A percentile compares a stretch with the other conserved stretches of the same genome.
Conservation (phyloP, 192 early-diverging fungal genomes). For the Powellomyces hirtus region DNA sequence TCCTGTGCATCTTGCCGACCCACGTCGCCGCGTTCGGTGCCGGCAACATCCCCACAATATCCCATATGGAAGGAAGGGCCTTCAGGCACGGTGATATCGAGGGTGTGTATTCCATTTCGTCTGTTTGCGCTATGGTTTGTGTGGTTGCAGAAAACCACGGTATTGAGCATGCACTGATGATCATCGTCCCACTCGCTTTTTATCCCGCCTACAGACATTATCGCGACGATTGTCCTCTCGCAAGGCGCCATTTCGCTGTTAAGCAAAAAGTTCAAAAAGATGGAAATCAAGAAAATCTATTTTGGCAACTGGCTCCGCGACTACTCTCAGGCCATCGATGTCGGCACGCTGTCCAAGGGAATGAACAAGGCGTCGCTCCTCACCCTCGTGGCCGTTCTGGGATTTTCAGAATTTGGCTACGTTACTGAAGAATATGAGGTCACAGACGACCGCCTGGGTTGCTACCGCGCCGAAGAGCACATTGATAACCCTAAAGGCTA, state of each 20-base stretch:
- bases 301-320: slow-evolving; percentile 32
- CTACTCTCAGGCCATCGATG: slow-evolving; percentile 32
- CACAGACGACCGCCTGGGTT: slow-evolving; percentile 26
- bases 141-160: no score
- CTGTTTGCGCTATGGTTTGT: no score
- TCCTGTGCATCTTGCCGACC: slow-evolving; percentile 8
- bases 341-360: slow-evolving; percentile 27
- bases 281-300: slow-evolving; percentile 20
- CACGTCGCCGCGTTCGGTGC: slow-evolving; percentile 23
- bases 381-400: slow-evolving; percentile 24
- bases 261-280: slow-evolving; percentile 21
- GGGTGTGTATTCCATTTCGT: neutral
- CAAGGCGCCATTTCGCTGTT: slow-evolving; percentile 1
- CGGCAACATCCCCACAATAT: slow-evolving; percentile 27
- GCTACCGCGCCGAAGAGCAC: slow-evolving; percentile 32
- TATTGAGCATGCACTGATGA: no score
- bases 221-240: slow-evolving; percentile 5
- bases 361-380: slow-evolving; percentile 12
- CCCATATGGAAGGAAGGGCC: slow-evolving; percentile 22
- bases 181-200: neutral
- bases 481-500: slow-evolving; percentile 37
- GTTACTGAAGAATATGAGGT: slow-evolving; percentile 31
- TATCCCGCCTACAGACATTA: neutral
- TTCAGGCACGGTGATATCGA: slow-evolving; percentile 34
- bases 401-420: slow-evolving; percentile 23